Evolutionary conservation across 768 basidiomycete species (phyloP).

Genomic region (Lactarius vividus): DNA sequence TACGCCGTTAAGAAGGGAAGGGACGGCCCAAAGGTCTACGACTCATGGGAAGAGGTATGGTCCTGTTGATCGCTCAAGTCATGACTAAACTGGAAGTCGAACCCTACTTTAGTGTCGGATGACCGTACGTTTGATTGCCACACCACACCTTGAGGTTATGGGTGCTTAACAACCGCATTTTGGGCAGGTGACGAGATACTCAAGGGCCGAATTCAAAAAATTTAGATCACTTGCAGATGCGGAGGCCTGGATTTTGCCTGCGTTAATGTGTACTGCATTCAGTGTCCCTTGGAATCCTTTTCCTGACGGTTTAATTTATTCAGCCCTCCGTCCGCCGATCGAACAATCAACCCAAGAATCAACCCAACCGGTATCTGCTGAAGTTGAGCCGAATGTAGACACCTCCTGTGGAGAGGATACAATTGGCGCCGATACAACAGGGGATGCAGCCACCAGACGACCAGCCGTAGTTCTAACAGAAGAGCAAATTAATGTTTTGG

Average conservation of each 20-base stretch:
- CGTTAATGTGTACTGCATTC: constrained; percentile 2
- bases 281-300: background rate
- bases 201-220: constrained; percentile 51
- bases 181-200: constrained; percentile 50
- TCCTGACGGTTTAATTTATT: background rate
- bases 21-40: constrained; percentile 55
- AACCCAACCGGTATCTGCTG: background rate
- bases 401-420: background rate
- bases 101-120: background rate
- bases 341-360: background rate
- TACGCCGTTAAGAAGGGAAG: constrained; percentile 63
- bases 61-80: background rate
- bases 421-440: background rate
- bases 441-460: background rate
- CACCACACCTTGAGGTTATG: background rate
- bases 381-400: background rate
- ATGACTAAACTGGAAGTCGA: background rate
- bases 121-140: background rate
- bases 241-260: constrained; percentile 46
- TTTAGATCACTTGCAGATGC: constrained; percentile 47
- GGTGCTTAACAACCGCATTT: constrained; percentile 4
- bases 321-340: background rate
- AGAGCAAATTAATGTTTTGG: constrained; percentile 51
- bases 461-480: constrained; percentile 43
- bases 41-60: constrained; percentile 58